phyloP scores from a whole-genome alignment of 768 basidiomycete species.

The Lactarius hatsudake region DNA sequence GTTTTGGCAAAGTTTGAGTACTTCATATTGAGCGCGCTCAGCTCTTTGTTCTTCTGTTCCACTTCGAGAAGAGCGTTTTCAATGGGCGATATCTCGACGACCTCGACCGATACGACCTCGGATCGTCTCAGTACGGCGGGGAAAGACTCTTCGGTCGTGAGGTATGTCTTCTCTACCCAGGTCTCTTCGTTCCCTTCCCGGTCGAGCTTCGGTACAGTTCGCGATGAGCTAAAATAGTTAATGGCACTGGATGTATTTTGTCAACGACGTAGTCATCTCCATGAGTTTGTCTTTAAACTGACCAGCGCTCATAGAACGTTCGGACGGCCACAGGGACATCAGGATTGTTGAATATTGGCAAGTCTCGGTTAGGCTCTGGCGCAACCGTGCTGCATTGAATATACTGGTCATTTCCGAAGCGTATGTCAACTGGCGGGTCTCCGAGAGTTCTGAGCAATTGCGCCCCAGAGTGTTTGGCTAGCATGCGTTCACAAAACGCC shows the following conservation, averaged over 20 bases:
- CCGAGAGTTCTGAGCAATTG: conserved; percentile 69
- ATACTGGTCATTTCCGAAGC: conserved; percentile 74
- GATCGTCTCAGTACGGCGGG: conserved; percentile 90
- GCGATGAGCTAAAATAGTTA: conserved; percentile 74
- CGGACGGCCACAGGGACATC: conserved; percentile 79
- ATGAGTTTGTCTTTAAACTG: conserved; percentile 12
- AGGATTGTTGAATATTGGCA: conserved; percentile 79
- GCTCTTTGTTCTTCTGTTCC: conserved; percentile 73
- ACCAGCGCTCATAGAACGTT: conserved; percentile 88
- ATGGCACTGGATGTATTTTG: conserved; percentile 55
- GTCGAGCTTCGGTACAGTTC: conserved; percentile 61
- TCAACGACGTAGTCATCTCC: not conserved
- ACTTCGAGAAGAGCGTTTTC: conserved; percentile 82
- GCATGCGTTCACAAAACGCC: conserved; percentile 86
- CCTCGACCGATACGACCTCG: conserved; percentile 69
- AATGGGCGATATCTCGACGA: conserved; percentile 80
- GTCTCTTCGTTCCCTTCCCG: conserved; percentile 67
- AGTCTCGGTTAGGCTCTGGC: conserved; percentile 77
- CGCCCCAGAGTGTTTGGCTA: conserved; percentile 85
- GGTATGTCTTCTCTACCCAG: conserved; percentile 89
- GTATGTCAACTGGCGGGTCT: conserved; percentile 78
- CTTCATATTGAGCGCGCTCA: conserved; percentile 61
- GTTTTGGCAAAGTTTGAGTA: conserved; percentile 81
- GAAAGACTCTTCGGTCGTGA: conserved; percentile 83
- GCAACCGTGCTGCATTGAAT: conserved; percentile 86